Conservation (phyloP, 2,329 filamentous ascomycete genomes). For the Fusarium luffae region DNA sequence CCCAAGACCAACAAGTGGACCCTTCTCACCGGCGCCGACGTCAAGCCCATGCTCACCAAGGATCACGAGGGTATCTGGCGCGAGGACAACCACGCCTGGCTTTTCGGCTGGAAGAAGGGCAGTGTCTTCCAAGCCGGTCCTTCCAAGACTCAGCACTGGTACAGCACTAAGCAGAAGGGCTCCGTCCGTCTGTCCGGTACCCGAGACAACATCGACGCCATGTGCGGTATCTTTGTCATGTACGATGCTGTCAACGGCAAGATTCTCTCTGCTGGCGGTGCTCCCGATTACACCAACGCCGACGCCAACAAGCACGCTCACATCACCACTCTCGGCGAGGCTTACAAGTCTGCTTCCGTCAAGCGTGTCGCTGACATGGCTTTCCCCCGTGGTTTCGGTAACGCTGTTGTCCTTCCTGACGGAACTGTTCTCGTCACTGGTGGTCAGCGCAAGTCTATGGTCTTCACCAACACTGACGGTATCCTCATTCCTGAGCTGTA, state of each 20-base stretch:
- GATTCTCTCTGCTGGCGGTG: constrained; percentile 63
- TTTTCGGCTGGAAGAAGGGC: constrained; percentile 58
- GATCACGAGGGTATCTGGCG: constrained; percentile 61
- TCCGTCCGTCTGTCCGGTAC: constrained; percentile 14
- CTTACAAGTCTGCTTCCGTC: constrained; percentile 26
- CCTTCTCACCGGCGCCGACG: constrained; percentile 54
- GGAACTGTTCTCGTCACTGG: constrained; percentile 56
- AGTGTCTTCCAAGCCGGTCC: constrained; percentile 67
- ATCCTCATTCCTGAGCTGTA: constrained; percentile 59
- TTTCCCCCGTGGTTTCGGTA: constrained; percentile 55
- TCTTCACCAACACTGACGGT: constrained; percentile 58
- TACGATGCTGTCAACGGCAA: constrained; percentile 67
- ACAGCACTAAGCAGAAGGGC: constrained; percentile 57
- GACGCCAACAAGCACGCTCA: constrained; percentile 56
- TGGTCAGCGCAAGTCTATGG: constrained; percentile 52
- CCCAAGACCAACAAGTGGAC: constrained; percentile 60
- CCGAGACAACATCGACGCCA: constrained; percentile 56
- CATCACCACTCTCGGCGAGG: constrained; percentile 58
- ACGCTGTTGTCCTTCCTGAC: constrained; percentile 58
- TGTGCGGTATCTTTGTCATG: constrained; percentile 66
- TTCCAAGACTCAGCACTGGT: constrained; percentile 68
- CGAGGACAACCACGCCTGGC: constrained; percentile 50
- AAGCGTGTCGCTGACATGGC: constrained; percentile 48
- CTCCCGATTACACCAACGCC: constrained; percentile 55
- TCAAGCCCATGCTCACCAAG: constrained; percentile 63